Conservation (phyloP, 257 asterid genomes). For the Rhazya stricta region DNA sequence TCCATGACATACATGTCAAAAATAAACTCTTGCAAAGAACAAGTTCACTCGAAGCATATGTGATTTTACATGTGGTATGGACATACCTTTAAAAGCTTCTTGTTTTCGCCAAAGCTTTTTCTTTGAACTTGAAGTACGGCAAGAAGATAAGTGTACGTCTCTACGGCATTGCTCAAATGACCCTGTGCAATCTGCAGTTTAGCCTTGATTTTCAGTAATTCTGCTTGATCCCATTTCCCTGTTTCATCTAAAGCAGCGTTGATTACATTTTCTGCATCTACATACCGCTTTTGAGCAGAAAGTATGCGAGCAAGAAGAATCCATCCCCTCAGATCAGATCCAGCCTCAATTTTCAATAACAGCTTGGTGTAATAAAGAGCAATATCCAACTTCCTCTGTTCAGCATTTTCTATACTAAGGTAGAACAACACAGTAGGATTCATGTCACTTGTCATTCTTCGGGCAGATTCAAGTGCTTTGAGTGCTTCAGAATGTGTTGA, state of each 20-base stretch:
- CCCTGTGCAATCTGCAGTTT: constrained; percentile 76
- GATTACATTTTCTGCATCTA: constrained; percentile 66
- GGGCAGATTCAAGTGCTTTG: constrained; percentile 60
- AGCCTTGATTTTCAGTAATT: constrained; percentile 63
- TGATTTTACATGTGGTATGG: not conserved
- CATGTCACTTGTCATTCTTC: constrained; percentile 35
- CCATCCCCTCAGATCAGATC: constrained; percentile 65
- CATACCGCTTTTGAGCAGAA: constrained; percentile 72
- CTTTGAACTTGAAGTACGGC: constrained; percentile 84
- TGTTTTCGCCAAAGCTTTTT: constrained; percentile 45
- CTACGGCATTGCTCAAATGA: constrained; percentile 48
- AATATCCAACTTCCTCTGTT: constrained; percentile 68
- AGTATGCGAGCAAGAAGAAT: constrained; percentile 80
- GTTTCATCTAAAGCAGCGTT: constrained; percentile 88
- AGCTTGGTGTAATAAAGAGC: constrained; percentile 73
- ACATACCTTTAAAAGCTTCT: constrained; percentile 50
- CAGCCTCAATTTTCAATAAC: constrained; percentile 59
- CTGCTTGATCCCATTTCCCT: constrained; percentile 89
- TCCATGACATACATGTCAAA: not conserved
- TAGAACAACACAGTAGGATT: constrained; percentile 45
- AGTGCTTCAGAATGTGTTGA: constrained; percentile 60
- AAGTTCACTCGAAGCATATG: not conserved
- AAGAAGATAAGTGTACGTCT: constrained; percentile 72
- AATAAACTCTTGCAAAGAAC: not conserved
- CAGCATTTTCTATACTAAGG: constrained; percentile 80